These are phyloP conservation scores for Lagenaria siceraria DNA, from an alignment of 306 rosid genomes.

Conservation along the genomic window DNA sequence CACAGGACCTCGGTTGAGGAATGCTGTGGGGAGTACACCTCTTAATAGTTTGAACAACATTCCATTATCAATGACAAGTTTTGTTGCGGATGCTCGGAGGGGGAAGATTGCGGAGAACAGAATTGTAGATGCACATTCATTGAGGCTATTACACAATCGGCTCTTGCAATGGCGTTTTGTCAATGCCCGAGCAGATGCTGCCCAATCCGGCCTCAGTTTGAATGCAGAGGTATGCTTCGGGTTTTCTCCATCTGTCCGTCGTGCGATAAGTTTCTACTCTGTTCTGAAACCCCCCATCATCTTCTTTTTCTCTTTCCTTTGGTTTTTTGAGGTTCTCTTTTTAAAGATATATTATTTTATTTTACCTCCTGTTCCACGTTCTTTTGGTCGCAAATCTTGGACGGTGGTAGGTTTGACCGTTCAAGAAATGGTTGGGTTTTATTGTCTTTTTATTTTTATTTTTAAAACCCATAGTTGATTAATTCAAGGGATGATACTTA, in stretches of 20 bases:
- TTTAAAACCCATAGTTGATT: background rate
- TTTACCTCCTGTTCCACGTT: background rate
- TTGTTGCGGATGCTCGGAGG: slow-evolving; percentile 53
- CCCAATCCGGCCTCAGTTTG: slow-evolving; percentile 49
- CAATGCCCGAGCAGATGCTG: slow-evolving; percentile 61
- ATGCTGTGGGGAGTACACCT: slow-evolving; percentile 22
- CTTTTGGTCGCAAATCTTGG: background rate
- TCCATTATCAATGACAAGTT: slow-evolving; percentile 56
- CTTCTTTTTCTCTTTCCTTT: background rate
- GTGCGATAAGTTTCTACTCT: background rate
- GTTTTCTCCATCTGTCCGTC: background rate
- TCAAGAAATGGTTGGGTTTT: background rate
- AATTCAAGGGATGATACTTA: background rate
- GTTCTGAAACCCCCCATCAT: background rate
- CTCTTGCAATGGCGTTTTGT: slow-evolving; percentile 77
- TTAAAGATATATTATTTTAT: background rate
- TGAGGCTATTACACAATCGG: slow-evolving; percentile 75
- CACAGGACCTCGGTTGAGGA: slow-evolving; percentile 30
- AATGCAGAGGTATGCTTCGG: slow-evolving; percentile 68
- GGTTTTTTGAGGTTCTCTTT: background rate
- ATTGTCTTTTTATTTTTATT: background rate
- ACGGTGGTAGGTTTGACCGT: background rate
- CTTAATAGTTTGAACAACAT: slow-evolving; percentile 26
- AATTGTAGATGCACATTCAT: slow-evolving; percentile 44
- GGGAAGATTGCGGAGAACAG: slow-evolving; percentile 63